Conservation (phyloP, 2,329 filamentous ascomycete species). For the Penicillium sp. region DNA sequence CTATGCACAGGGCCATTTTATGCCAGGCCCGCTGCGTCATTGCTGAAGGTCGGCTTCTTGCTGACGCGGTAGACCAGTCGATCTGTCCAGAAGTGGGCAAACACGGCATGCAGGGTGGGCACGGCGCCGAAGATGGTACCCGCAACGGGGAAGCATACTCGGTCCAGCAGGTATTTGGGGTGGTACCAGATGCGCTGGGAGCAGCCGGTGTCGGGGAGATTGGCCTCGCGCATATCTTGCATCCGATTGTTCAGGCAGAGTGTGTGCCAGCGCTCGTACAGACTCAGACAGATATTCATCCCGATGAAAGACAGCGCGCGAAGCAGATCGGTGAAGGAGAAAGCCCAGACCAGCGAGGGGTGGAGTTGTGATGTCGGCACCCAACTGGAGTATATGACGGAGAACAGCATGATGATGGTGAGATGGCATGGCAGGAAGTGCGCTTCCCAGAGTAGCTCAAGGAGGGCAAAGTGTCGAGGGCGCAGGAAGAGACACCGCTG, state of each 20-base stretch:
- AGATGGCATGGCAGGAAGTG: constrained; percentile 74
- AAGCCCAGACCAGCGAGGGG: constrained; percentile 64
- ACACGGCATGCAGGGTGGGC: constrained; percentile 70
- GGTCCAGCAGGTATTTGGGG: constrained; percentile 67
- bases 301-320: constrained; percentile 67
- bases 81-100: constrained; percentile 73
- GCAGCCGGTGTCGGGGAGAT: constrained; percentile 67
- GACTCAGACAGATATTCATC: constrained; percentile 66
- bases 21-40: constrained; percentile 20
- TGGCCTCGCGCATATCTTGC: constrained; percentile 70
- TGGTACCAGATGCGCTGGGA: constrained; percentile 62
- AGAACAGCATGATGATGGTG: constrained; percentile 67
- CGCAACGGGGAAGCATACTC: constrained; percentile 69
- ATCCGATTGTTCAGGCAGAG: constrained; percentile 66
- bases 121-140: constrained; percentile 72
- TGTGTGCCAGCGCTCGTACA: constrained; percentile 72
- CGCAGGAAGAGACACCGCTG: constrained; percentile 41
- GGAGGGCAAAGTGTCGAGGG: constrained; percentile 62
- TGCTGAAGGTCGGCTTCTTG: constrained; percentile 61
- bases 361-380: constrained; percentile 58
- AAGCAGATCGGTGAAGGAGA: constrained; percentile 65
- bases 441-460: constrained; percentile 74
- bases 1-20: constrained; percentile 13
- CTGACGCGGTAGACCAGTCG: constrained; percentile 74
- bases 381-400: constrained; percentile 64